Evolutionary conservation across 1,284 basidiomycete species (phyloP), one percentile per base, ranked within the genome.

Genomic region (Waitea zeae): DNA sequence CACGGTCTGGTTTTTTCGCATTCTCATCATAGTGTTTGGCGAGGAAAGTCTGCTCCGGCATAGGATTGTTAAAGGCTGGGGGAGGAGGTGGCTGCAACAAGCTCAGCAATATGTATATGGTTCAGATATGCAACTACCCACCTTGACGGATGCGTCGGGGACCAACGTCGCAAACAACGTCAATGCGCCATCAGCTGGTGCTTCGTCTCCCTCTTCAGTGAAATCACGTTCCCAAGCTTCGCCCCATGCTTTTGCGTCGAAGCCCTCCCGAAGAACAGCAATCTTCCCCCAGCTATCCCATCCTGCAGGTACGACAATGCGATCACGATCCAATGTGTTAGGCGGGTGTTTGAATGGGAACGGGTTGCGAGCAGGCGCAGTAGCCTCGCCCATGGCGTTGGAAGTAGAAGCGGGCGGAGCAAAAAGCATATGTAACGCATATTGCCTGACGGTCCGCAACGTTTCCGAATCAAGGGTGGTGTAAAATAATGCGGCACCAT

Each of bases 231-330:
- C 82, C 84, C 87, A 96, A 15, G 81, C 84, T 36, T 79, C 75
- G 2, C 74, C 76, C 67, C 87, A 83, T 31, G 65, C 52, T 35
- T 70, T 76, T 1, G 84, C 75, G 41, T 95, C 88, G 46, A 97
- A 98, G 0, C 86, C 81, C 30, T 97, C 93, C 33, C 89, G 63
- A 36, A 97, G 57, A 2, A 96, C 82, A 3, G 68, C 67, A 42
- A 97, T 96, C 62, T 97, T 97, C 3, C 89, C 90, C 83, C 87
- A 96, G 42, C 81, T 86, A 52, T 98, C 93, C 95, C 93, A 98
- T 2, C 93, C 95, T 1, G 83, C 68, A 1, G 93, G 95, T 1
- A 98, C 77, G 32, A 95, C 68, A 33, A 98, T 81, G 5, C 74
- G 78, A 47, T 96, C 90, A 20, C 90, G 70, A 50, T 98, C 93